Evolutionary conservation across 495 filamentous ascomycete genomes (phyloP), one percentile per base, ranked within the genome.

Genomic region (Pyronema domesticum): DNA sequence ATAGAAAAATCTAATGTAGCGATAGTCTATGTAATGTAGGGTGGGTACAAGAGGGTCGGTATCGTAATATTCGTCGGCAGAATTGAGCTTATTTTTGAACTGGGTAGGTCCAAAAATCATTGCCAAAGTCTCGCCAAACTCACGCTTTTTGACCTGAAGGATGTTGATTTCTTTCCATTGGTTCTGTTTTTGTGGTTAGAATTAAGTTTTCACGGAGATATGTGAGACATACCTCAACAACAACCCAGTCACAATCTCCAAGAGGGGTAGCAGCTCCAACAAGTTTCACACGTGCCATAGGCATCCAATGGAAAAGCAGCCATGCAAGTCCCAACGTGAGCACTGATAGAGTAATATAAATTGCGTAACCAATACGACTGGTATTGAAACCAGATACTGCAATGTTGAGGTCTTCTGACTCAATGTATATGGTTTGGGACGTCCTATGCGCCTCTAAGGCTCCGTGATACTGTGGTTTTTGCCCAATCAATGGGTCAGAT

Each of bases 151-250:
- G 23, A 95, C 72, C 50, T 79, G 57, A 51, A 88, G 77, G 23
- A 91, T 74, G 5, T 73, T 72, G 67, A 95, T 85, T 68, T 95
- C 88, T 37, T 83, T 84, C 88, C 91, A 95, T 76, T 95, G 87
- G 61, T 96, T 94, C 53, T 64, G 39, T 23, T 30, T 15, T 48
- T 48, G 45, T 43, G 45, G 8, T 48, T 48, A 48, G 45, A 17
- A 48, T 15, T 48, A 13, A 15, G 14, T 11, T 30, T 18, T 17
- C 10, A 17, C 8, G 13, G 36, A 23, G 10, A 51, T 51, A 18
- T 9, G 11, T 33, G 33, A 3, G 13, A 54, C 69, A 61, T 60
- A 75, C 82, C 74, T 89, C 93, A 60, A 95, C 75, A 36, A 89
- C 89, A 49, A 94, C 83, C 91, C 93, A 99, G 51, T 80, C 69